phyloP scores from a whole-genome alignment of 495 filamentous ascomycete species.

The Podospora tetraspora region DNA sequence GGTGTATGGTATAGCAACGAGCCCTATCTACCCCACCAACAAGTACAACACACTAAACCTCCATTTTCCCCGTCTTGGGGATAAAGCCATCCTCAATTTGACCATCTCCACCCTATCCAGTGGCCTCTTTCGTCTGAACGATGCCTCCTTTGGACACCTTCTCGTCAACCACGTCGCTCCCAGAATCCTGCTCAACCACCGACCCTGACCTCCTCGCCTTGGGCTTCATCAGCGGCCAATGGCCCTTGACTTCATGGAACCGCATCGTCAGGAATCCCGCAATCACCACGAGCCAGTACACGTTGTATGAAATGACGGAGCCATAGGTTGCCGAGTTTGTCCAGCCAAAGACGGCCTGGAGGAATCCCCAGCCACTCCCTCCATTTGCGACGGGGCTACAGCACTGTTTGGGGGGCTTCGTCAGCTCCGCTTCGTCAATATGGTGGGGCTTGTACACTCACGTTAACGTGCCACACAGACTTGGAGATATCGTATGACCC shows the following conservation, averaged over 20 bases:
- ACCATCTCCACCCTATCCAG: neutral
- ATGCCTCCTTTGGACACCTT: neutral
- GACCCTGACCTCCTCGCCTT: slow-evolving; percentile 3
- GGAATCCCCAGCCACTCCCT: slow-evolving; percentile 84
- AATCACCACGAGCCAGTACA: slow-evolving; percentile 76
- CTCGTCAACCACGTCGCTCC: neutral
- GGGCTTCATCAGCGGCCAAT: slow-evolving; percentile 52
- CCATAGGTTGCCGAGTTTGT: slow-evolving; percentile 83
- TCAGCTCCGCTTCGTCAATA: neutral
- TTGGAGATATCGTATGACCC: slow-evolving; percentile 82
- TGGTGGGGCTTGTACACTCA: slow-evolving; percentile 35
- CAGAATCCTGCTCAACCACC: neutral
- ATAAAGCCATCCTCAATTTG: neutral
- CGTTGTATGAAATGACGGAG: slow-evolving; percentile 78
- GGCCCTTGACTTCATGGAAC: slow-evolving; percentile 62
- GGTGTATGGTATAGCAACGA: neutral
- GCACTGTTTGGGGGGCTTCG: slow-evolving; percentile 45
- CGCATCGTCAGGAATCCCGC: slow-evolving; percentile 55
- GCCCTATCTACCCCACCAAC: neutral
- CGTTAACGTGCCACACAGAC: slow-evolving; percentile 90
- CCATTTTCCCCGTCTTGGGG: neutral
- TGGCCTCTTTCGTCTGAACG: neutral
- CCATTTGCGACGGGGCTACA: slow-evolving; percentile 68
- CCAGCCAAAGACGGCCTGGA: slow-evolving; percentile 82
- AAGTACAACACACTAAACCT: neutral